Conservation (phyloP, 192 early-diverging fungal genomes). For the Nowakowskiella sp. region DNA sequence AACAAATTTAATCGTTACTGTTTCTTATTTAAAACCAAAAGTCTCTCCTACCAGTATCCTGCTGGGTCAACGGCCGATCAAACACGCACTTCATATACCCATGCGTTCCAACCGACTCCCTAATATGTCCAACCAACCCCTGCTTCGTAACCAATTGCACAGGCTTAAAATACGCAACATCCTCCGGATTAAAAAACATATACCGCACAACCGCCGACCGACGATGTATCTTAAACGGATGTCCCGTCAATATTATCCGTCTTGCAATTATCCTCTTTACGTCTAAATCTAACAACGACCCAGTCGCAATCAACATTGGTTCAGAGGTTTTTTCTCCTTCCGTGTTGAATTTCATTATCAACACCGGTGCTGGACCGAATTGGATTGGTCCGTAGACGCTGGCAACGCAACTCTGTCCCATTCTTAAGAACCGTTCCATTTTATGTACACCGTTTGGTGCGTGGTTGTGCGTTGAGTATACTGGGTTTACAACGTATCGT, state of each 20-base stretch:
- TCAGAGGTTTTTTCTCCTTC: constrained; percentile 16
- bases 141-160: constrained; percentile 86
- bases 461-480: constrained; percentile 80
- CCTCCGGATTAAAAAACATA: constrained; percentile 95
- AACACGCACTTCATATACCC: constrained; percentile 95
- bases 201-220: constrained; percentile 85
- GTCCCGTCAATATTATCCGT: constrained; percentile 86
- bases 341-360: constrained; percentile 63
- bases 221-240: constrained; percentile 92
- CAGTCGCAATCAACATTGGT: constrained; percentile 70
- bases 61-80: constrained; percentile 79
- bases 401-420: constrained; percentile 62
- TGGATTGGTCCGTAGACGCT: constrained; percentile 90
- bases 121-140: constrained; percentile 86
- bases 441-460: constrained; percentile 91
- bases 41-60: constrained; percentile 57
- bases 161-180: constrained; percentile 93
- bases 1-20: background rate
- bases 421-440: constrained; percentile 85
- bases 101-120: constrained; percentile 89
- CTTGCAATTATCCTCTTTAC: constrained; percentile 87
- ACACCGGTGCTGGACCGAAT: constrained; percentile 75
- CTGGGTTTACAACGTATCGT: constrained; percentile 71
- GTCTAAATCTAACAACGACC: constrained; percentile 64
- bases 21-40: background rate